Evolutionary conservation across 441 rosid genomes (phyloP), one percentile per base, ranked within the genome.

Genomic region (Eutrema salsugineum): DNA sequence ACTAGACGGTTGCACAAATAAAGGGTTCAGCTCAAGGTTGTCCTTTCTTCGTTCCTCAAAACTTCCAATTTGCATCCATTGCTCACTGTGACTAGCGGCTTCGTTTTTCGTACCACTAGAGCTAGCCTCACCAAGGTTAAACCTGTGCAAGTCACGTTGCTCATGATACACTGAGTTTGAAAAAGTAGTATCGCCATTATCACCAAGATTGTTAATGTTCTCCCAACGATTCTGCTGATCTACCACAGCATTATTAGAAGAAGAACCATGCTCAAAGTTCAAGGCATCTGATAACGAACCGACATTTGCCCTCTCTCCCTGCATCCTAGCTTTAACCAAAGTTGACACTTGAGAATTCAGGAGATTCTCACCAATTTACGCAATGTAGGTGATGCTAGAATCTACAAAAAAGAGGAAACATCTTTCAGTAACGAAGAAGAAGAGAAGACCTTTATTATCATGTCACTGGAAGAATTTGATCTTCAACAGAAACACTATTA

Each of bases 231-330:
- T 77, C 73, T 79, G 92, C 81, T 81, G 89, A 72, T 86, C 91
- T 35, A 80, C 78, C 61, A 81, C 78, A 60, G 84, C 78, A 79
- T 79, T 86, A 70, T 77, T 80, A 63, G 96, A 87, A 38, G 97
- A 32, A 60, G 97, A 87, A 44, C 90, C 95, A 76, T 80, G 92
- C 51, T 94, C 97, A 66, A 87, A 85, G 80, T 85, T 85, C 77
- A 94, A 57, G 28, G 88, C 68, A 72, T 90, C 95, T 20, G 99
- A 82, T 75, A 90, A 78, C 62, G 70, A 68, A 80, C 90, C 91
- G 38, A 91, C 64, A 30, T 88, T 81, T 70, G 88, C 88, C 79
- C 91, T 88, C 76, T 88, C 92, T 82, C 97, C 90, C 83, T 91
- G 97, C 99, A 94, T 94, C 79, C 16, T 66, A 59, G 48, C 61